phyloP scores from a whole-genome alignment of 106 monocot genomes.

The Hemerocallis citrina region DNA sequence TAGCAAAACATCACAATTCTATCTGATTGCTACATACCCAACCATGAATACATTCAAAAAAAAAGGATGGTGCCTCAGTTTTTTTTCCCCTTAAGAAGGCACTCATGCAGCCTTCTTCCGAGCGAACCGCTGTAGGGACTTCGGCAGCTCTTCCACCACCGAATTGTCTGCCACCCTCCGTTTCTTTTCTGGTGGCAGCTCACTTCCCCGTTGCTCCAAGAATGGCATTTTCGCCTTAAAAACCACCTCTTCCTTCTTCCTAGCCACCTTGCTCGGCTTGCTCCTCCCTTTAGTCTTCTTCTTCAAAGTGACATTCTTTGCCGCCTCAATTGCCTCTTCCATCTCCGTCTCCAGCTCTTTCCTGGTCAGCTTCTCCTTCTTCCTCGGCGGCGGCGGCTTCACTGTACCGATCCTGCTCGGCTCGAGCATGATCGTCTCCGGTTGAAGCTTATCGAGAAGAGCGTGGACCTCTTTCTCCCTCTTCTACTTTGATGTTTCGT shows the following conservation, averaged over 20 bases:
- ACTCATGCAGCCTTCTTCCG: conserved; percentile 19
- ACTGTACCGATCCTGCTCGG: conserved; percentile 68
- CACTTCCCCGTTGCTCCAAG: conserved; percentile 28
- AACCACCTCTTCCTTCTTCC: conserved; percentile 68
- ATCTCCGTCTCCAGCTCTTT: conserved; percentile 47
- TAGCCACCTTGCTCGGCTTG: conserved; percentile 74
- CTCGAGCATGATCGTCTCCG: conserved; percentile 90
- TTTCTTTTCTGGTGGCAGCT: conserved; percentile 30
- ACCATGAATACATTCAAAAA: too few relatives aligned
- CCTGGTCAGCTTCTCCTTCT: conserved; percentile 41
- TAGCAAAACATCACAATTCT: too few relatives aligned
- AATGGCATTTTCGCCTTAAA: conserved; percentile 65
- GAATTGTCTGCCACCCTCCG: background rate
- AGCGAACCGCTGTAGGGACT: conserved; percentile 68
- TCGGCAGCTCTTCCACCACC: conserved; percentile 48
- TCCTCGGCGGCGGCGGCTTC: conserved; percentile 28
- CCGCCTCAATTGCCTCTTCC: conserved; percentile 47
- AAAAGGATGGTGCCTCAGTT: too few relatives aligned
- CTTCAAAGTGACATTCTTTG: conserved; percentile 48
- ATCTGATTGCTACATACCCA: too few relatives aligned
- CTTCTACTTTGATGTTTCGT: conserved; percentile 61
- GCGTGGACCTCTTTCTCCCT: conserved; percentile 86
- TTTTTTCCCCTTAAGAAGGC: too few relatives aligned
- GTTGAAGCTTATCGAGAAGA: conserved; percentile 83
- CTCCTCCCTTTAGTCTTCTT: conserved; percentile 94